phyloP scores from a whole-genome alignment of 1,139 yeast genomes.

The Taiozyma sp. region DNA sequence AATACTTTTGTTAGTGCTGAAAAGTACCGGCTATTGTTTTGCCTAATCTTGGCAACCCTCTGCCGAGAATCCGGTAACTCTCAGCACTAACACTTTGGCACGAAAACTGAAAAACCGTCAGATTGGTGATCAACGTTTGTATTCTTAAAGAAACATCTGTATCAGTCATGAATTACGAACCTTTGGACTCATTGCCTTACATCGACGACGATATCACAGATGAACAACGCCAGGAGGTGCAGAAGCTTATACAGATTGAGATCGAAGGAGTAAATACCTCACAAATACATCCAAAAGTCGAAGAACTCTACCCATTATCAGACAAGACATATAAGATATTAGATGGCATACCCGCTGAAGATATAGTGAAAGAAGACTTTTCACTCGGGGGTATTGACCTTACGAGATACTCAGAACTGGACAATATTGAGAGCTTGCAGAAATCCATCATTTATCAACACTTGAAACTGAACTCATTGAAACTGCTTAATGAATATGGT shows the following conservation, averaged over 20 bases:
- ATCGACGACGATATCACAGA: slow-evolving; percentile 19
- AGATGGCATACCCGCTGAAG: neutral
- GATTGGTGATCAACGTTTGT: neutral
- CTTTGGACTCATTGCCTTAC: slow-evolving; percentile 20
- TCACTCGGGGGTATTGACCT: slow-evolving; percentile 20
- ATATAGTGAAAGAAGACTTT: slow-evolving; percentile 8
- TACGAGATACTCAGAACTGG: slow-evolving; percentile 11
- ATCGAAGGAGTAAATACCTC: slow-evolving; percentile 2
- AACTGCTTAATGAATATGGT: slow-evolving; percentile 8
- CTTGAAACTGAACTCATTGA: slow-evolving; percentile 10
- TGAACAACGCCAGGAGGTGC: slow-evolving; percentile 12
- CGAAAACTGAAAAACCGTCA: neutral
- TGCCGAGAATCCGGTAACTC: neutral
- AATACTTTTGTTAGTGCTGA: slow-evolving; percentile 12
- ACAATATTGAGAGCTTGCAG: slow-evolving; percentile 11
- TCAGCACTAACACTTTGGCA: neutral
- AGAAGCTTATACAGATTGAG: slow-evolving; percentile 13
- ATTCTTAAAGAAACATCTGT: neutral
- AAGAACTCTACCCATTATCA: slow-evolving; percentile 1
- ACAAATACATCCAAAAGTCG: slow-evolving; percentile 9
- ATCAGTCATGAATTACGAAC: slow-evolving; percentile 16
- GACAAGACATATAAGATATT: neutral
- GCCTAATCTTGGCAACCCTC: neutral
- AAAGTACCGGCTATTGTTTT: slow-evolving; percentile 4
- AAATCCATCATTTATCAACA: slow-evolving; percentile 16